Conservation (phyloP, 495 filamentous ascomycete species). For the Penicillium pulvis region DNA sequence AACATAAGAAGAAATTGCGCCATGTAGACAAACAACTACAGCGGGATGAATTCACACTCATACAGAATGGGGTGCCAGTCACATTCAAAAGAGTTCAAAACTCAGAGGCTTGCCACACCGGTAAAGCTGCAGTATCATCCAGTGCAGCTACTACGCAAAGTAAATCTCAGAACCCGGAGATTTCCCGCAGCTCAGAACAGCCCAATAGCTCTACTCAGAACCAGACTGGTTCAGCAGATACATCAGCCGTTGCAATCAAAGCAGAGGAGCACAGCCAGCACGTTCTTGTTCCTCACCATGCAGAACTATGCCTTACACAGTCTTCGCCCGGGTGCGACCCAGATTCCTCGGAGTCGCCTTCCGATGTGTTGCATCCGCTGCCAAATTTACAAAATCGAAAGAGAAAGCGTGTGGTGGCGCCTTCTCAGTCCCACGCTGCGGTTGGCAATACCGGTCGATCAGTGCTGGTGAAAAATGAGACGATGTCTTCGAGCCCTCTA, state of each 20-base stretch:
- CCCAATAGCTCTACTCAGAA: neutral
- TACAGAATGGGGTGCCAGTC: constrained; percentile 26
- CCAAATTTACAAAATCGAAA: constrained; percentile 31
- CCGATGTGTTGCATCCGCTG: constrained; percentile 37
- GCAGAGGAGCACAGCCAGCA: neutral
- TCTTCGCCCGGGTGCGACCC: neutral
- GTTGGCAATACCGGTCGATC: constrained; percentile 15
- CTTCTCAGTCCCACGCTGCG: neutral
- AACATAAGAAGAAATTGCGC: constrained; percentile 42
- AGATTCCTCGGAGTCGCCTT: constrained; percentile 24
- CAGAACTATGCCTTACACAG: neutral
- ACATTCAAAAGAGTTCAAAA: constrained; percentile 30
- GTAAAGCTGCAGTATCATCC: neutral
- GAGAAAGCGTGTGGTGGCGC: constrained; percentile 20
- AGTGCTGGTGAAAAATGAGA: constrained; percentile 36
- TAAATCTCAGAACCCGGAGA: neutral
- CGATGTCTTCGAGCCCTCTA: constrained; percentile 35
- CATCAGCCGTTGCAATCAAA: neutral
- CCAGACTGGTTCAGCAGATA: neutral
- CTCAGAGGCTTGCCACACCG: neutral
- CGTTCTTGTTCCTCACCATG: neutral
- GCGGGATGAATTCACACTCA: constrained; percentile 33
- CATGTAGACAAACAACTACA: constrained; percentile 35
- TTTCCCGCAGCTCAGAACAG: neutral
- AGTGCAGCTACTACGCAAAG: neutral